Percentiles rank a stretch among this genome's conserved stretches.
Evolutionary conservation across 208 protist genomes (phyloP).

Genomic region (Trypanosoma mega): DNA sequence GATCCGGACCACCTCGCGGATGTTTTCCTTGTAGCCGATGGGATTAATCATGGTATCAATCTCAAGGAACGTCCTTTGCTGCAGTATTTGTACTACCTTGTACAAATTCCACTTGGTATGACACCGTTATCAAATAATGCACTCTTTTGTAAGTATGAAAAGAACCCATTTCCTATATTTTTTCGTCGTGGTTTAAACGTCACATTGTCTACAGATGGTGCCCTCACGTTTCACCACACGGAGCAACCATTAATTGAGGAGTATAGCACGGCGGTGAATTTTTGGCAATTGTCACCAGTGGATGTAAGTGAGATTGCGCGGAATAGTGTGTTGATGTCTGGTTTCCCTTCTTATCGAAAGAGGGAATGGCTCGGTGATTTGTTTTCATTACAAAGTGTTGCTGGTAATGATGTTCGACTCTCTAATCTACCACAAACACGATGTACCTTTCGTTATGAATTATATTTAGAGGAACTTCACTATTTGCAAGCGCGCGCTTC

Average conservation of each 20-base stretch:
- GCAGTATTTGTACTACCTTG: constrained; percentile 98
- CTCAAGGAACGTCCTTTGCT: constrained; percentile 90
- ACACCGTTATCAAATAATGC: constrained; percentile 98
- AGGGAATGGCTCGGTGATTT: constrained; percentile 63
- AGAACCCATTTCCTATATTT: constrained; percentile 95
- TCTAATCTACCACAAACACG: constrained; percentile 96
- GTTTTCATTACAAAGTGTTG: constrained; percentile 60
- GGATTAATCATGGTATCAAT: constrained; percentile 97
- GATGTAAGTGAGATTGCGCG: constrained; percentile 86
- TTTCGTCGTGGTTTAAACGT: constrained; percentile 96
- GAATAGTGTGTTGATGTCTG: constrained; percentile 75
- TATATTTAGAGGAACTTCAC: constrained; percentile 82
- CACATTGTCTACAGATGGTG: constrained; percentile 93
- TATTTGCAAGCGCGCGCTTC: constrained; percentile 64
- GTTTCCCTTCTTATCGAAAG: constrained; percentile 72
- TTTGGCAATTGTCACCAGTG: constrained; percentile 78
- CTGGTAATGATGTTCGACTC: constrained; percentile 84
- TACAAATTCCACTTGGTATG: constrained; percentile 96
- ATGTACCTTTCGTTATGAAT: constrained; percentile 92
- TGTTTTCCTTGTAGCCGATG: constrained; percentile 79
- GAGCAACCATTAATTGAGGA: constrained; percentile 91
- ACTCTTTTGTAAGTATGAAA: constrained; percentile 95
- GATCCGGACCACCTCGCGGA: constrained; percentile 90
- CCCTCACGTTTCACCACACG: constrained; percentile 97
- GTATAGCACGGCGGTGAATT: constrained; percentile 84